A percentile compares a stretch with the other conserved stretches of the same genome.
These are phyloP conservation scores for Amauroascus verrucosus DNA, from an alignment of 2,329 filamentous ascomycete species.

Conservation along the genomic window DNA sequence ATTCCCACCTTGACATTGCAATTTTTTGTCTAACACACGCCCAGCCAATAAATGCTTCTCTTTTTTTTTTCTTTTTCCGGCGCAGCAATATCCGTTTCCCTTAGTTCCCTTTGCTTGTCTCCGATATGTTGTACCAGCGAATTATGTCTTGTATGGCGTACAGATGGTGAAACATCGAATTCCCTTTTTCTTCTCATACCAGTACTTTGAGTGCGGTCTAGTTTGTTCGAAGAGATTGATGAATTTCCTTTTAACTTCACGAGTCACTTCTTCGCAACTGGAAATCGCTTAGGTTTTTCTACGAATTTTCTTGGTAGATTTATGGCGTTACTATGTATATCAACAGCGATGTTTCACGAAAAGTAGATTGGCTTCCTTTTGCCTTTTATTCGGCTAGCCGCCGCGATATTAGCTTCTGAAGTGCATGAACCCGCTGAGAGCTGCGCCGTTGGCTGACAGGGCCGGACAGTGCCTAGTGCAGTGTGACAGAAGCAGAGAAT, in stretches of 20 bases:
- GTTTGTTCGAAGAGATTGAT: too few relatives aligned
- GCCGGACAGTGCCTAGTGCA: too few relatives aligned
- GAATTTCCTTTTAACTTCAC: too few relatives aligned
- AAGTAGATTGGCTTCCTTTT: background rate
- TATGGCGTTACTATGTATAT: background rate
- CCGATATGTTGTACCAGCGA: background rate
- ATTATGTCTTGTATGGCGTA: conserved; percentile 6
- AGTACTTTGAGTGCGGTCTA: too few relatives aligned
- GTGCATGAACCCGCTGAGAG: too few relatives aligned
- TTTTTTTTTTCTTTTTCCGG: background rate
- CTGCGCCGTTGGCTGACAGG: too few relatives aligned
- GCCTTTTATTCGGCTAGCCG: background rate
- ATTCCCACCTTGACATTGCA: too few relatives aligned
- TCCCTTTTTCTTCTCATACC: background rate
- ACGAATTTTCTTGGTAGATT: background rate
- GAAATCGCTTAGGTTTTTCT: too few relatives aligned
- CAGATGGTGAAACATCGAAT: background rate
- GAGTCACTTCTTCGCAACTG: too few relatives aligned
- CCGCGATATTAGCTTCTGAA: too few relatives aligned
- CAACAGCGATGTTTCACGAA: background rate
- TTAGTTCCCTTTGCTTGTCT: background rate
- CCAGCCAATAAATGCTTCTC: background rate
- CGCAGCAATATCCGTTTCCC: background rate
- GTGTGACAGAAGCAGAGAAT: too few relatives aligned
- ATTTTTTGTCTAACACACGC: too few relatives aligned